Evolutionary conservation across 108 stramenopile species (phyloP), one percentile per base, ranked within the genome.

Genomic region (Pseudonitzschia multiseries): DNA sequence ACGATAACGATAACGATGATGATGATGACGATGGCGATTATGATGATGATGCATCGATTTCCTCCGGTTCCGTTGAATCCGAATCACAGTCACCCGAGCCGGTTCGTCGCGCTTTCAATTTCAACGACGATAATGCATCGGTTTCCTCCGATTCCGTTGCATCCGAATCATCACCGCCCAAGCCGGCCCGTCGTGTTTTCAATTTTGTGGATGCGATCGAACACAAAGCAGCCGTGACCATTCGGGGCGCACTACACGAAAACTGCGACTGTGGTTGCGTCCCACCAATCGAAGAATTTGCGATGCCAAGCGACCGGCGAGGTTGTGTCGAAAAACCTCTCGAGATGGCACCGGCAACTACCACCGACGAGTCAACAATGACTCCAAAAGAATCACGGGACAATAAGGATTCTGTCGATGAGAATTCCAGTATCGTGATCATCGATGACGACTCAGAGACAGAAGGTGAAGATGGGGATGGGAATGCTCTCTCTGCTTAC

Each of bases 131-230:
- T 52, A 17, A 15, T 52, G n/a, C 4, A 4, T 10, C 9, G n/a
- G 24, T 10, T 56, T 20, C 54, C 46, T 48, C 46, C 20, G 24
- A 12, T 1, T 67, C 26, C 43, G 3, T 33, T 10, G 24, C 29
- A 10, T 15, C 42, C 20, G 27, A 24, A 50, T 18, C 46, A n/a
- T n/a, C n/a, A n/a, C n/a, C n/a, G 48, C 28, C 28, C 0, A 6
- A 28, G 12, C 66, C 20, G 43, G 22, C 22, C 26, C 27, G 43
- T 67, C 66, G 66, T 22, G 24, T 41, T 12, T 29, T 68, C 24
- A 52, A 77, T 57, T 78, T 78, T 68, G 4, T 62, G 36, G 48
- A 67, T 12, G 77, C 67, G 29, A 72, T 72, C 31, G 51, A 68
- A 68, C 12, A n/a, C 18, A 57, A 65, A 60, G 32, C 21, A 43